Evolutionary conservation across 176 grass and related monocot species (phyloP), one percentile per base, ranked within the genome.

Genomic region (Stipa capillata): DNA sequence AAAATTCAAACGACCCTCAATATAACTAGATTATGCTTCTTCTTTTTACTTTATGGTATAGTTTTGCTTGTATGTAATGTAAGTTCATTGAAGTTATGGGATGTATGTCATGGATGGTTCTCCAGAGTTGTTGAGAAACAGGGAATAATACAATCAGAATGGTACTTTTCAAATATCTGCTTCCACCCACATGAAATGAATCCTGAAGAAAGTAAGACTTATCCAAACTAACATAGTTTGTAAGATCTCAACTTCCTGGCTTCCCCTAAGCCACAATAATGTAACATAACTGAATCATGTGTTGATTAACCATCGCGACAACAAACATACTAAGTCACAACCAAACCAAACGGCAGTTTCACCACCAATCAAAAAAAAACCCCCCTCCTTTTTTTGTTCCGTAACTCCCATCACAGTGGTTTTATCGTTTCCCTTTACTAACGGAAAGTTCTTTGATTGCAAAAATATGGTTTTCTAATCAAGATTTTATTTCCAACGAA

Each of bases 131-230:
- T 33, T 59, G 29, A 58, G 11, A 53, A 65, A 72, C 44, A 80
- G 63, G 14, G 17, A 7, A 60, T 11, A 61, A 69, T 45, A 70
- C 57, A n/a, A 54, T 14, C 4, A 27, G 2, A 73, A 76, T 60
- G 23, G 29, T 34, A 48, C 28, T 47, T 77, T n/a, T 20, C 20
- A 45, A 62, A 33, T 32, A 23, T 44, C 31, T 62, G 55, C 55
- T 77, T 77, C 74, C 28, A 62, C 56, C 55, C 16, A 45, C 74
- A 77, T 56, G 6, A 18, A 47, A 77, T 62, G 56, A 62, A 47
- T 27, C 12, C 2, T n/a, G 61, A 77, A 45, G 27, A 61, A 61
- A 61, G 12, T 33, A 58, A 55, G 50, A 14, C 11, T 13, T n/a
- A 20, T 47, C 74, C 27, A 5, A 32, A 11, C 27, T 47, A 32